A percentile compares a stretch with the other conserved stretches of the same genome.
These are phyloP conservation scores for Przewalskia tangutica DNA, from an alignment of 257 asterid genomes.

Conservation along the genomic window DNA sequence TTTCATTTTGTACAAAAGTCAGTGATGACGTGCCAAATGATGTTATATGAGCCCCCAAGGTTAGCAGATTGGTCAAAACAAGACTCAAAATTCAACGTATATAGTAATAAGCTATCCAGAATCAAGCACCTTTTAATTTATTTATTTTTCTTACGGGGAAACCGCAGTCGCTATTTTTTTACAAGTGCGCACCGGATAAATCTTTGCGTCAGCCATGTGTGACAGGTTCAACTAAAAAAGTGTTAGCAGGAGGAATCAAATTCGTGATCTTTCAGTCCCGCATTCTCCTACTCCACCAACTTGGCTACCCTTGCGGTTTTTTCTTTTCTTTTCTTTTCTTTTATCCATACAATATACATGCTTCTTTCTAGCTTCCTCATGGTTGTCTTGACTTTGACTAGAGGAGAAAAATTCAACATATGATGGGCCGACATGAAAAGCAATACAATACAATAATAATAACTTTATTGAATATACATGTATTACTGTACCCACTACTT, in stretches of 20 bases:
- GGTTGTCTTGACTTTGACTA: constrained; percentile 1
- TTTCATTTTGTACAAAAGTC: background rate
- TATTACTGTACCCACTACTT: background rate
- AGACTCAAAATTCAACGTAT: background rate
- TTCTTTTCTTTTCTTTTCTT: background rate
- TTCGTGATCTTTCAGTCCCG: too few relatives aligned
- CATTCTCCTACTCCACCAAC: too few relatives aligned
- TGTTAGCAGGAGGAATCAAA: too few relatives aligned
- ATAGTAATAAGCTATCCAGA: background rate
- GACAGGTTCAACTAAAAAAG: too few relatives aligned
- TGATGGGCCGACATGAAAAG: background rate
- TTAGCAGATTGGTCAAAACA: background rate
- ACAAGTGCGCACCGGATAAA: too few relatives aligned
- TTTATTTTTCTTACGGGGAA: too few relatives aligned
- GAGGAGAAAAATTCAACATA: background rate
- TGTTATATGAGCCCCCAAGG: background rate
- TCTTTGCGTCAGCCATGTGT: too few relatives aligned
- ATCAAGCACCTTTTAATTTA: background rate
- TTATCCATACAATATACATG: background rate
- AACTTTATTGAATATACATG: background rate
- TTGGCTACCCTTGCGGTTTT: too few relatives aligned
- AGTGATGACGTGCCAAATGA: background rate
- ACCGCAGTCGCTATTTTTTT: too few relatives aligned
- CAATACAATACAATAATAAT: too few relatives aligned
- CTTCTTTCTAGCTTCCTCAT: background rate